phyloP scores from a whole-genome alignment of 192 early-diverging fungal genomes.

The Backusella morwellensis region DNA sequence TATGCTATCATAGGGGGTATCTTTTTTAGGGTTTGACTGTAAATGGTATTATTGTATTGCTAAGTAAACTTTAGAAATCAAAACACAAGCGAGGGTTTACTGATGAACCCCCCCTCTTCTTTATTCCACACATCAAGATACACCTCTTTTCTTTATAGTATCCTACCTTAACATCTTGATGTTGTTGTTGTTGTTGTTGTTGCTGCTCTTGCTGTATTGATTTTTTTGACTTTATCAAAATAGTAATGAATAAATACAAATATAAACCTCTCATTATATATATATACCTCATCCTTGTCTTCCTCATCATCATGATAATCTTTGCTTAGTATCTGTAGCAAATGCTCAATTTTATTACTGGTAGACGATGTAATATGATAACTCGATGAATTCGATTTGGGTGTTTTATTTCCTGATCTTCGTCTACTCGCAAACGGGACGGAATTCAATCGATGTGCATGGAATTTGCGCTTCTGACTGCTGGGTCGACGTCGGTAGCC shows the following conservation, averaged over 20 bases:
- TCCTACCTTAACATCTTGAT: background rate
- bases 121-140: too few relatives aligned
- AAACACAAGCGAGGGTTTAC: background rate
- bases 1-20: background rate
- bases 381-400: background rate
- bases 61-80: conserved; percentile 9
- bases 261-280: background rate
- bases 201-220: background rate
- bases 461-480: background rate
- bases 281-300: background rate
- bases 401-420: background rate
- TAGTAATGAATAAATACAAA: background rate
- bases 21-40: background rate
- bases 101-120: background rate
- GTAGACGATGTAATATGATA: background rate
- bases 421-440: background rate
- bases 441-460: background rate
- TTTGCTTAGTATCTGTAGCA: background rate
- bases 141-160: background rate
- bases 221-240: background rate
- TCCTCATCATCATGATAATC: background rate
- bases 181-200: background rate
- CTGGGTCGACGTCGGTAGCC: background rate
- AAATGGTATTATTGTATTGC: background rate
- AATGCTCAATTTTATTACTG: background rate